Percentiles rank a stretch among this genome's conserved stretches.
Conservation (phyloP, 805 yeast species). For the Cyberlindnera veronae region DNA sequence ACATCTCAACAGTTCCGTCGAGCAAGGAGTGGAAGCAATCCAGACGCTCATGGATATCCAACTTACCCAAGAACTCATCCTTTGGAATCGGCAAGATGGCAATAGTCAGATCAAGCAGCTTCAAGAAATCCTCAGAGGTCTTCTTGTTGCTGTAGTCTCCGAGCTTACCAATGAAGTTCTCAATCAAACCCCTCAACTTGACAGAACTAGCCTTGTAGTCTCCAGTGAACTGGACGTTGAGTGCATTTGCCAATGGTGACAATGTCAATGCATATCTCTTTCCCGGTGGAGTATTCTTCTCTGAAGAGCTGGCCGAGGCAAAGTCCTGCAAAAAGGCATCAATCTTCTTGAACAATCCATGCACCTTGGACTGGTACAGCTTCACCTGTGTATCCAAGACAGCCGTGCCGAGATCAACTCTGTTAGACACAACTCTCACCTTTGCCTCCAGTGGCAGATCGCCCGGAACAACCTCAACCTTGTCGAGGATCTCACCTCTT, state of each 20-base stretch:
- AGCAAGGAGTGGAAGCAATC: slow-evolving; percentile 32
- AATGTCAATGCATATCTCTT: slow-evolving; percentile 40
- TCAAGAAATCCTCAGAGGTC: slow-evolving; percentile 26
- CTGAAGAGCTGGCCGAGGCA: slow-evolving; percentile 31
- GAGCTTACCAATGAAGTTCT: slow-evolving; percentile 23
- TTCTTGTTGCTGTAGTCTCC: slow-evolving; percentile 22
- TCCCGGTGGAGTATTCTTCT: slow-evolving; percentile 19
- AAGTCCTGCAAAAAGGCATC: slow-evolving; percentile 35
- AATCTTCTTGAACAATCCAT: slow-evolving; percentile 26
- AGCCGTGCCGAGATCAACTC: slow-evolving; percentile 15
- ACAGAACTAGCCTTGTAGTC: slow-evolving; percentile 44
- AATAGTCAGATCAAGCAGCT: slow-evolving; percentile 42
- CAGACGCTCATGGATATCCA: slow-evolving; percentile 34
- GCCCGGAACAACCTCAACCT: slow-evolving; percentile 19
- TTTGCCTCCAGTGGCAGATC: slow-evolving; percentile 12
- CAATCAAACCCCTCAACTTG: slow-evolving; percentile 36
- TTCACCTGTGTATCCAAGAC: slow-evolving; percentile 12
- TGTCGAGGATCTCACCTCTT: slow-evolving; percentile 35
- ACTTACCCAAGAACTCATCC: slow-evolving; percentile 34
- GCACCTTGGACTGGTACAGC: slow-evolving; percentile 10
- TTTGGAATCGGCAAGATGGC: slow-evolving; percentile 52
- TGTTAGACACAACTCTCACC: slow-evolving; percentile 17
- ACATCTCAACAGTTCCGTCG: slow-evolving; percentile 35
- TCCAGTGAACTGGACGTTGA: slow-evolving; percentile 52
- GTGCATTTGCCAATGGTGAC: slow-evolving; percentile 57